Percentiles rank a stretch among this genome's conserved stretches.
Conservation (phyloP, 495 filamentous ascomycete species). For the Haplographium delicatum region DNA sequence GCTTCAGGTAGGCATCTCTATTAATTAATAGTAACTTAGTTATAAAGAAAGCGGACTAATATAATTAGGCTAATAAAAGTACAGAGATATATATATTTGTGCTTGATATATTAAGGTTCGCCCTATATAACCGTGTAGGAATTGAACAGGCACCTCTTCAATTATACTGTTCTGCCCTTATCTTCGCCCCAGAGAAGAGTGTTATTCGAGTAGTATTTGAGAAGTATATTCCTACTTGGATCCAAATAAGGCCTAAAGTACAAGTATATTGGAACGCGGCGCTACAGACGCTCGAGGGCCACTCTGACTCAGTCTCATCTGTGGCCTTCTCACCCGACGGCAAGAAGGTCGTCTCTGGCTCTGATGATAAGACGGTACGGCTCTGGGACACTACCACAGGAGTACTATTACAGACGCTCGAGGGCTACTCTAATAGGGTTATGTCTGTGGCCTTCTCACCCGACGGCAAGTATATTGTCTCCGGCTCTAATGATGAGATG, state of each 20-base stretch:
- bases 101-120: not conserved
- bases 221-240: not conserved
- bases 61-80: not conserved
- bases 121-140: not conserved
- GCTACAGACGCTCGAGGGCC: not conserved
- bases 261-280: not conserved
- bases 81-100: not conserved
- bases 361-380: slow-evolving; percentile 1
- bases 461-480: no score
- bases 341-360: not conserved
- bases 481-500: no score
- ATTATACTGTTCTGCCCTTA: not conserved
- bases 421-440: no score
- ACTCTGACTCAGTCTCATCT: not conserved
- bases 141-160: not conserved
- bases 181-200: not conserved
- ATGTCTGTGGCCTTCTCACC: no score
- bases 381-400: slow-evolving; percentile 7
- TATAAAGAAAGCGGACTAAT: not conserved
- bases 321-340: not conserved
- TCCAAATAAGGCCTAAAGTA: not conserved
- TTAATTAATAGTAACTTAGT: not conserved
- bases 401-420: no score
- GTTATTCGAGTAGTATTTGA: not conserved
- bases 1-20: not conserved